Base-by-base conservation (phyloP, 139 green algal genomes). In the Marvania coccoides region DNA sequence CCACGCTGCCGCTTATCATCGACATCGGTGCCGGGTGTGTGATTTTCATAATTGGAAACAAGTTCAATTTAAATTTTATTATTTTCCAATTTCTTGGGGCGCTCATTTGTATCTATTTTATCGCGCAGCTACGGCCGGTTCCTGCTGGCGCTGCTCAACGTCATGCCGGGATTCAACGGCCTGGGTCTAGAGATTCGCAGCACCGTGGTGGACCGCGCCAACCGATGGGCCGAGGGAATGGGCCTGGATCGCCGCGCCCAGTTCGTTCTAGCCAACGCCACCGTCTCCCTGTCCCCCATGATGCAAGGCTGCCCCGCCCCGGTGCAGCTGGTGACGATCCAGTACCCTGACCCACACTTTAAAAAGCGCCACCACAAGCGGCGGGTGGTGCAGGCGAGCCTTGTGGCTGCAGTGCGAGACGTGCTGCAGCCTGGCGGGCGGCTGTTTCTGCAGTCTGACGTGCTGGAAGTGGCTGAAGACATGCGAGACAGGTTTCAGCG, bases 331-430 rank as follows among this genome's bases (percentile, higher is more conserved):
- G 68, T 80, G 12, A 69, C 61, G 30, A 65, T 85, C 65, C 90
- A 97, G 78, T 96, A 90, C 72, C 90, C 90, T 3, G 90, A 95
- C 64, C 90, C 90, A 0, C 90, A 95, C 74, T 96, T 95, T 70
- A 97, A 97, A 71, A 80, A 77, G 38, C 67, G 69, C 28, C 86
- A 96, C 79, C 75, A 74, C 62, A 97, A 97, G 77, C 73, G 88
- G 35, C 73, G 87, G 10, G 78, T 92, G 29, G 83, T 96, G 46
- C 91, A 97, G 80, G 73, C 65, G 30, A n/a, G 63, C 31, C 46
- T 88, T 14, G 80, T 87, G 34, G 14, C 69, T 39, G 61, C 58
- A 2, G 37, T 84, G 19, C 36, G 10, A 0, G 34, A 71, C 7
- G 23, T 75, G 23, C 56, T 86, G 31, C 9, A 53, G 19, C 72